Percentiles rank a stretch among this genome's conserved stretches.
These are phyloP conservation scores for Candida tetrigidarum DNA, from an alignment of 1,139 yeast species.

Conservation along the genomic window DNA sequence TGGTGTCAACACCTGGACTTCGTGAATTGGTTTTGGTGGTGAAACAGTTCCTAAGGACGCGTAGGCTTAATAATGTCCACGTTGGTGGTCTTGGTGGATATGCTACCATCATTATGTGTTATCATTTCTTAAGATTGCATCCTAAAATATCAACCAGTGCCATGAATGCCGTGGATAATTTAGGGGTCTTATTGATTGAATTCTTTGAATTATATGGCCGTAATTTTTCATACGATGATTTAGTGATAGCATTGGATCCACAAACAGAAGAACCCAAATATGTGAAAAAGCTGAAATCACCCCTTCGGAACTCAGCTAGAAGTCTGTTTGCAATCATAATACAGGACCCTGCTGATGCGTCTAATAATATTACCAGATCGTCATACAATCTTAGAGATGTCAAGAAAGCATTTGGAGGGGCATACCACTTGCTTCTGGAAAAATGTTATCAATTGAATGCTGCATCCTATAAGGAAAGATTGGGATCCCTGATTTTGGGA, in stretches of 20 bases:
- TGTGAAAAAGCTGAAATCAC: slow-evolving; percentile 58
- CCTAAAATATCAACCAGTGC: slow-evolving; percentile 74
- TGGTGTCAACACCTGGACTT: slow-evolving; percentile 73
- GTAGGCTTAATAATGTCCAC: slow-evolving; percentile 88
- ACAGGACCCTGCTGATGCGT: slow-evolving; percentile 87
- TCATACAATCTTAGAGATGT: slow-evolving; percentile 82
- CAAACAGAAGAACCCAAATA: slow-evolving; percentile 56
- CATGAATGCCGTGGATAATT: slow-evolving; percentile 70
- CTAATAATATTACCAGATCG: slow-evolving; percentile 85
- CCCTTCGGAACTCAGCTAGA: slow-evolving; percentile 55
- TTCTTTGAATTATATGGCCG: slow-evolving; percentile 96
- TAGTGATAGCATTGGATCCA: slow-evolving; percentile 64
- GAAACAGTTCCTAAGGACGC: slow-evolving; percentile 82
- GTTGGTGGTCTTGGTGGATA: slow-evolving; percentile 97
- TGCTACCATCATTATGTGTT: slow-evolving; percentile 85
- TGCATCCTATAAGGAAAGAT: slow-evolving; percentile 68
- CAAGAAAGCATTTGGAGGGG: slow-evolving; percentile 90
- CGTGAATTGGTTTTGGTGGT: slow-evolving; percentile 84
- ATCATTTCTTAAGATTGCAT: slow-evolving; percentile 79
- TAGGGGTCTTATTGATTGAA: slow-evolving; percentile 89
- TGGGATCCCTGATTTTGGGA: slow-evolving; percentile 79
- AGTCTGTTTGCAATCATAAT: slow-evolving; percentile 73
- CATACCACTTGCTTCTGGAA: slow-evolving; percentile 77
- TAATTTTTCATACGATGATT: slow-evolving; percentile 84
- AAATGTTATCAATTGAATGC: slow-evolving; percentile 62